Conservation (phyloP, 2,329 filamentous ascomycete genomes). For the Neospermospora avenae region DNA sequence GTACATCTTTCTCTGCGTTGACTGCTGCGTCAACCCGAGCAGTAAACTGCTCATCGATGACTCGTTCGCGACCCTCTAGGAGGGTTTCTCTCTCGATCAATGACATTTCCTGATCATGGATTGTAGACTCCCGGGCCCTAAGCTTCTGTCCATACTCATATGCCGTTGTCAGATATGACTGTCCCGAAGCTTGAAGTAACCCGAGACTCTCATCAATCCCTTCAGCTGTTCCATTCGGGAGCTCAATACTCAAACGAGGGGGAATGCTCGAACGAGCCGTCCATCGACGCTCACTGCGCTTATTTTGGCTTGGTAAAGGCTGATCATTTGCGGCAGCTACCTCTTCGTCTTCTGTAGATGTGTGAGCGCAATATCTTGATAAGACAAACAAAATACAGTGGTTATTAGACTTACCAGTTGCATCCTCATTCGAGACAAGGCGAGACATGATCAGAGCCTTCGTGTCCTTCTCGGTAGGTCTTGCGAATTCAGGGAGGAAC, state of each 20-base stretch:
- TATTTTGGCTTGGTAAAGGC: background rate
- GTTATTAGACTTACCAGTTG: background rate
- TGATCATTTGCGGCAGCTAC: background rate
- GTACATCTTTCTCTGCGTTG: background rate
- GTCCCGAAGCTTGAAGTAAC: background rate
- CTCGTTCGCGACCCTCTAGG: background rate
- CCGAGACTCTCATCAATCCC: background rate
- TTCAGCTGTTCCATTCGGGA: background rate
- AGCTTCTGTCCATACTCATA: background rate
- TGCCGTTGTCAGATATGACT: background rate
- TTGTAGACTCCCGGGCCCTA: background rate
- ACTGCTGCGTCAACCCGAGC: background rate
- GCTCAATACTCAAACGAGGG: background rate
- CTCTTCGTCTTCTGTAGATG: background rate
- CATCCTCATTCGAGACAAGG: background rate
- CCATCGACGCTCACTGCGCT: background rate
- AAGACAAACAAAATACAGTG: background rate
- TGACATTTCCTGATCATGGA: background rate
- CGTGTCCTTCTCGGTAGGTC: background rate
- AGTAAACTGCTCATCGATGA: background rate
- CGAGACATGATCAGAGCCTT: constrained; percentile 1
- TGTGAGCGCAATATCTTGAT: background rate
- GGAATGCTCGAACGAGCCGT: background rate
- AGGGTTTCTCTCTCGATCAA: background rate
- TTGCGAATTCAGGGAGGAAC: background rate